These are phyloP conservation scores for Erodium chrysanthum DNA, from an alignment of 441 rosid species.

Conservation along the genomic window DNA sequence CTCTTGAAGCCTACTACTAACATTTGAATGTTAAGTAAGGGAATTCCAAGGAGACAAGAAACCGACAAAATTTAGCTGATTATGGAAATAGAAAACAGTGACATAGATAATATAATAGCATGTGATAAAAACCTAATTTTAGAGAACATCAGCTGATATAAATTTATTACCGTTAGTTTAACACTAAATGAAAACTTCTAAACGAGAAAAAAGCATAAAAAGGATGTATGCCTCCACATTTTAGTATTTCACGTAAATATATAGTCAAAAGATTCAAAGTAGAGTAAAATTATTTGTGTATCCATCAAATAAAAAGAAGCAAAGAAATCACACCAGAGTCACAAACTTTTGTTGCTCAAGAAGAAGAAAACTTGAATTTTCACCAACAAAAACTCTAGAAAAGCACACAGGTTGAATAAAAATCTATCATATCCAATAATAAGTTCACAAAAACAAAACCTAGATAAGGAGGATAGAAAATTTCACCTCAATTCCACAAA, in stretches of 20 bases:
- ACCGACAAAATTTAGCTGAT: slow-evolving; percentile 2
- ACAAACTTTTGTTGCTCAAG: neutral
- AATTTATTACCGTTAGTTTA: neutral
- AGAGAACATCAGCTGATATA: neutral
- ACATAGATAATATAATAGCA: neutral
- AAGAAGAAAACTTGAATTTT: slow-evolving; percentile 10
- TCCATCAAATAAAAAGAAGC: neutral
- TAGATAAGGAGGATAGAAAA: slow-evolving; percentile 1
- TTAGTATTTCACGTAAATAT: neutral
- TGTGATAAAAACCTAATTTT: slow-evolving; percentile 1
- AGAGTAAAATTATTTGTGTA: neutral
- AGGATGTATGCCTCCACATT: neutral
- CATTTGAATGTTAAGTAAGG: neutral
- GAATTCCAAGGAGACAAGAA: slow-evolving; percentile 2
- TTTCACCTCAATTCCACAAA: slow-evolving; percentile 58
- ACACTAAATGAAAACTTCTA: slow-evolving; percentile 4
- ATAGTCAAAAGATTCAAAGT: slow-evolving; percentile 3
- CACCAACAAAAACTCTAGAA: slow-evolving; percentile 1
- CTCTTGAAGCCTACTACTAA: neutral
- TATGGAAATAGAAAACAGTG: neutral
- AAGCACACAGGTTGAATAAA: neutral
- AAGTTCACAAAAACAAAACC: slow-evolving; percentile 4
- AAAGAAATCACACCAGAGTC: neutral
- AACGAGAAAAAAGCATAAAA: neutral
- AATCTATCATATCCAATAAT: neutral